Evolutionary conservation across 305 asterid species (phyloP).

Genomic region (Rubia peregrina): DNA sequence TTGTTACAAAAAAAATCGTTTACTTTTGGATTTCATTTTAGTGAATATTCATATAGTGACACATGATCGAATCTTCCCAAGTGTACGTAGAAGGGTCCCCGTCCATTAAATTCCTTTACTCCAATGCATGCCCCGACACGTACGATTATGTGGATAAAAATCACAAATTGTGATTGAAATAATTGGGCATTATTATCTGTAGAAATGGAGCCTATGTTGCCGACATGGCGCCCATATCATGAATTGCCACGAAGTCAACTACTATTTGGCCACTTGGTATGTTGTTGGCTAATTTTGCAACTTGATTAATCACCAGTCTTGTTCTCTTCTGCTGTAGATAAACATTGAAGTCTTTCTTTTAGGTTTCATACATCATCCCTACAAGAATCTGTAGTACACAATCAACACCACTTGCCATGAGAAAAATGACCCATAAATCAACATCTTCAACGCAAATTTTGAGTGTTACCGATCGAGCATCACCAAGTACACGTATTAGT

Average conservation of each 20-base stretch:
- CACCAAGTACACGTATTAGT: no score
- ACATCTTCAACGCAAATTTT: background rate
- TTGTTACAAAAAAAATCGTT: no score
- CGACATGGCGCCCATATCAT: slow-evolving; percentile 12
- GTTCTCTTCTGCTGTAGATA: slow-evolving; percentile 34
- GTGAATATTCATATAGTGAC: background rate
- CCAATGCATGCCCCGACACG: background rate
- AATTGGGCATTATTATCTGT: background rate
- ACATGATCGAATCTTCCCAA: slow-evolving; percentile 10
- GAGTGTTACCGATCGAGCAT: background rate
- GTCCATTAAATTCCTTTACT: background rate
- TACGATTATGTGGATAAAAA: background rate
- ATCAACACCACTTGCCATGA: slow-evolving; percentile 9
- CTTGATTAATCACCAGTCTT: slow-evolving; percentile 7
- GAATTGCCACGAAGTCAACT: slow-evolving; percentile 5
- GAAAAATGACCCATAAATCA: background rate
- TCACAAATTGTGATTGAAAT: background rate
- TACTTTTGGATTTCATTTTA: no score
- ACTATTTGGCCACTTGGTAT: slow-evolving; percentile 20
- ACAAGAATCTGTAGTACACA: background rate
- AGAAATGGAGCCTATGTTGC: slow-evolving; percentile 5
- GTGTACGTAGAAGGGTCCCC: slow-evolving; percentile 7
- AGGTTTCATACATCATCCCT: background rate
- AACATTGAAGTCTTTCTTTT: slow-evolving; percentile 15
- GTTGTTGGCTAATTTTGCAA: slow-evolving; percentile 14